Percentiles rank a stretch among this genome's conserved stretches.
Conservation (phyloP, 176 grass and related monocot species). For the Miscanthus lutarioriparius region DNA sequence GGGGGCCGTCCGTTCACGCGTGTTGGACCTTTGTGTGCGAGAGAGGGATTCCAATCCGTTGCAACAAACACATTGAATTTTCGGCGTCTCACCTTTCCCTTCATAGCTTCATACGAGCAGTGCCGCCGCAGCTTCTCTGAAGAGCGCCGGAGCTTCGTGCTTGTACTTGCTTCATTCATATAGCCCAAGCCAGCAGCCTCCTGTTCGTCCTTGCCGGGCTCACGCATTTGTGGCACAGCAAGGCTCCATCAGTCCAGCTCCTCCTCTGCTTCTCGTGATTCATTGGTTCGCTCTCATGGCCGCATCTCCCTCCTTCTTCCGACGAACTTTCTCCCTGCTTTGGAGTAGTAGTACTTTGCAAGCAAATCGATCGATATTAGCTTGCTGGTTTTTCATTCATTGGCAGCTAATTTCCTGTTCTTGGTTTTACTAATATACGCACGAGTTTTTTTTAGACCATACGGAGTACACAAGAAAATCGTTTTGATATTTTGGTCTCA, state of each 20-base stretch:
- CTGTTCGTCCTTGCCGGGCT: slow-evolving; percentile 26
- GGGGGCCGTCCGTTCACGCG: slow-evolving; percentile 41
- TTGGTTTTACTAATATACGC: background rate
- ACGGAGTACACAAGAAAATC: background rate
- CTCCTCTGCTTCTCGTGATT: slow-evolving; percentile 16
- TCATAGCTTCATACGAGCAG: background rate
- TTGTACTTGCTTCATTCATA: slow-evolving; percentile 21
- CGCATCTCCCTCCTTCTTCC: background rate
- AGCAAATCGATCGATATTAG: background rate
- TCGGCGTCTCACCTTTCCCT: background rate
- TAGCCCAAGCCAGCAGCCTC: background rate
- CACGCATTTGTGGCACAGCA: slow-evolving; percentile 14
- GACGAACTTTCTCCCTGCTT: background rate
- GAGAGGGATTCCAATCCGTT: slow-evolving; percentile 32
- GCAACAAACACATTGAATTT: slow-evolving; percentile 58
- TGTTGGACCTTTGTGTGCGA: background rate
- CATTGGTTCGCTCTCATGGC: background rate
- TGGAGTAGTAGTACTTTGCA: background rate
- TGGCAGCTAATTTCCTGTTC: background rate
- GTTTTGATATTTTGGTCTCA: background rate
- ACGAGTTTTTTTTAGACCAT: background rate
- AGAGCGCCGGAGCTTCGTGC: background rate
- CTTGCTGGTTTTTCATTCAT: background rate
- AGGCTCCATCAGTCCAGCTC: background rate
- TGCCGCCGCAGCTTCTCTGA: background rate